A percentile compares a stretch with the other conserved stretches of the same genome.
These are phyloP conservation scores for Pichia paraexigua DNA, from an alignment of 805 yeast genomes.

Conservation along the genomic window DNA sequence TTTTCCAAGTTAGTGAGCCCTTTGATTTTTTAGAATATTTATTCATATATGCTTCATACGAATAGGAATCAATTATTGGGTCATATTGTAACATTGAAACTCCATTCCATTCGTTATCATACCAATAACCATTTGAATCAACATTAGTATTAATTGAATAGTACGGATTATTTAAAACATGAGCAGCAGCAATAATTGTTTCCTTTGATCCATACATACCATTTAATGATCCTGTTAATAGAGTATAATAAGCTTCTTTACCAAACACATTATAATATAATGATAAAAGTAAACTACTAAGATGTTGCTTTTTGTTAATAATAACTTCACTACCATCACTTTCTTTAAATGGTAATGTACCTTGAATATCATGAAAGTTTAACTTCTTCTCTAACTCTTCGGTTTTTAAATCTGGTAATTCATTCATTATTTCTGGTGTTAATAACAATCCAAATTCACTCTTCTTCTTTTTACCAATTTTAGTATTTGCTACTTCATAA, in stretches of 20 bases:
- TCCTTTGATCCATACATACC: conserved; percentile 43
- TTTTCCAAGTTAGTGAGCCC: conserved; percentile 12
- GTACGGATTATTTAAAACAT: conserved; percentile 32
- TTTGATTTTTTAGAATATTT: conserved; percentile 14
- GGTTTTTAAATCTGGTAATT: conserved; percentile 19
- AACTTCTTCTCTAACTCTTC: conserved; percentile 14
- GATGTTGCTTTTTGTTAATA: conserved; percentile 40
- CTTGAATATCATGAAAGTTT: conserved; percentile 28
- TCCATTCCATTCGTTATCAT: conserved; percentile 31
- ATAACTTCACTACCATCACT: conserved; percentile 45
- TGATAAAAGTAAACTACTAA: conserved; percentile 38
- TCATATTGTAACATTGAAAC: conserved; percentile 49
- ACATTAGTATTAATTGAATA: conserved; percentile 41
- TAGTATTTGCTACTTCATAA: conserved; percentile 51
- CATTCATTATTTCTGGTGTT: conserved; percentile 11
- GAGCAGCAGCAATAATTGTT: conserved; percentile 44
- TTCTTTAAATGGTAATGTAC: conserved; percentile 41
- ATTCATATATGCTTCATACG: conserved; percentile 18
- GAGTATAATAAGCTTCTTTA: conserved; percentile 32
- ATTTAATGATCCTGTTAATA: conserved; percentile 28
- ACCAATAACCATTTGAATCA: conserved; percentile 42
- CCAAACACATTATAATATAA: conserved; percentile 45
- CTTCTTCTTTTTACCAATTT: conserved; percentile 27
- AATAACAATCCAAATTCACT: conserved; percentile 26
- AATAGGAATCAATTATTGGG: conserved; percentile 35